A percentile compares a stretch with the other conserved stretches of the same genome.
Evolutionary conservation across 768 basidiomycete species (phyloP).

Genomic region (Auriscalpium orientale): DNA sequence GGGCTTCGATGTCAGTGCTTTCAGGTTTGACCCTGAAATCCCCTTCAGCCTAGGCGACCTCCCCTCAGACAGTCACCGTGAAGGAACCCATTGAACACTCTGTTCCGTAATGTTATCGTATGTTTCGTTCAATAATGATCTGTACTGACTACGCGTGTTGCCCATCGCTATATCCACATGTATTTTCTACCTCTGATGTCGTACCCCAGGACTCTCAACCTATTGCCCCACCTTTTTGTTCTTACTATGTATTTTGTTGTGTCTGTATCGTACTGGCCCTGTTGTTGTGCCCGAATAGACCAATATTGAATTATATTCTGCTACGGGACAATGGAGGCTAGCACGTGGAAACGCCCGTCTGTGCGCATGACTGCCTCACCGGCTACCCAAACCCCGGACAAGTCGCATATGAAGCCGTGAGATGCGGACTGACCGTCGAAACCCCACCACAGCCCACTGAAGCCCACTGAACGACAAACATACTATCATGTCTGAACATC

Average conservation of each 20-base stretch:
- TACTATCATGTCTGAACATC: constrained; percentile 48
- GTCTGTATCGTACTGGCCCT: background rate
- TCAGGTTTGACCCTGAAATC: constrained; percentile 71
- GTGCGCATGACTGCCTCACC: background rate
- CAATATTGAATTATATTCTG: background rate
- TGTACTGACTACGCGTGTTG: background rate
- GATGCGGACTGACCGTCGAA: background rate
- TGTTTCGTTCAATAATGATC: background rate
- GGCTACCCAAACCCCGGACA: background rate
- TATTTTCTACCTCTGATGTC: too few species aligned
- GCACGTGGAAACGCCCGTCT: background rate
- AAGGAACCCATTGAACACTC: background rate
- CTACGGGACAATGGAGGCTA: too few species aligned
- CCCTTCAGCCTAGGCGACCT: constrained; percentile 52
- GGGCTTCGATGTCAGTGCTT: constrained; percentile 66
- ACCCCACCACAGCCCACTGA: background rate
- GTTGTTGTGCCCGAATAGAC: background rate
- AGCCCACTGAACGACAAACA: background rate
- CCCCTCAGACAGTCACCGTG: background rate
- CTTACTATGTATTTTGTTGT: background rate
- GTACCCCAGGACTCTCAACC: too few species aligned
- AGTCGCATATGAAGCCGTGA: background rate
- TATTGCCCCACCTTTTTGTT: background rate
- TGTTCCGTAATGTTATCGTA: background rate
- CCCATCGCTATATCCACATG: background rate